Base-by-base conservation (phyloP, 768 basidiomycete genomes). In the Mycena filopes region DNA sequence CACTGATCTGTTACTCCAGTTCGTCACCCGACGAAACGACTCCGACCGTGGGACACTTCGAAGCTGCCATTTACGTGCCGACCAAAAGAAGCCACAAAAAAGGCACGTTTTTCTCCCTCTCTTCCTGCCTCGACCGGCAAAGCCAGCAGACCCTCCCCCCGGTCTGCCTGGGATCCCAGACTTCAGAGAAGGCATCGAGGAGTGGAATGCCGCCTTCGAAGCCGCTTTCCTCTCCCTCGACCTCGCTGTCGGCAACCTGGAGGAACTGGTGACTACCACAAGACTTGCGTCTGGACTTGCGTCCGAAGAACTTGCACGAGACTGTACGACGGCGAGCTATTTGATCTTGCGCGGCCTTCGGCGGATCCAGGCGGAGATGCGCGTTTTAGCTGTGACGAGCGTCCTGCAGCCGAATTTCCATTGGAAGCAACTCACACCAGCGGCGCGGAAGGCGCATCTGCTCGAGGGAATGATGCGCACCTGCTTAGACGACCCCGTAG, bases 341-440 rank as follows among this genome's bases (percentile, higher is more conserved):
- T 47, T 47, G 45, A 9, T 58, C 46, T 23, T 58, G 46, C 56
- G 56, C 45, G 46, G 56, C 56, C 23, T 58, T 33, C 56, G 56
- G 47, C 23, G 38, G 56, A 13, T 48, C 40, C 56, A 58, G 56
- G 56, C 56, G 38, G 56, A 58, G 33, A 45, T 58, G 56, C 56
- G 33, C 48, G 45, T 58, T 33, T 48, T 58, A 46, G 45, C 56
- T 33, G n/a, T 58, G 47, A 58, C 56, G 45, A 48, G 56, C 25
- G 31, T 58, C 46, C 56, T 58, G 56, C 45, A 33, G 25, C 56
- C 56, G 23, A 58, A 58, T 57, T 57, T 43, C 55, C 23, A 43
- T 31, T 57, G 55, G 55, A 57, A 57, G 46, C 33, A 42, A 57
- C 56, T 58, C 45, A 58, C 56, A 58, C 56, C 56, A 45, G 46